phyloP scores from a whole-genome alignment of 495 filamentous ascomycete genomes.

The Thermochaetoides thermophila region DNA sequence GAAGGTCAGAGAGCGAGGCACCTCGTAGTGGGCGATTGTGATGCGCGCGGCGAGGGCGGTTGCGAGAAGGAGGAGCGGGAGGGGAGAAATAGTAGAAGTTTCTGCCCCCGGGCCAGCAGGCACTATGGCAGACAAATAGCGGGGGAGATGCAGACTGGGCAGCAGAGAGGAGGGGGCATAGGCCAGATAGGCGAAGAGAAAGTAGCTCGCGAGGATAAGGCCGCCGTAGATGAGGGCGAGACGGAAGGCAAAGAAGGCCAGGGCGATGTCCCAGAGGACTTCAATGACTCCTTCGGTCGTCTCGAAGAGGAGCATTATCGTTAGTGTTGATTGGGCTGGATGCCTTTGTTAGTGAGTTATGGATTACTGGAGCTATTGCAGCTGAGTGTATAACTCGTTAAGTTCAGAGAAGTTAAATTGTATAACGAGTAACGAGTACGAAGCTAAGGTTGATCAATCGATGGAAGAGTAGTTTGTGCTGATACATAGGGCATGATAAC shows the following conservation, averaged over 20 bases:
- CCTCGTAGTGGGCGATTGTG: constrained; percentile 10
- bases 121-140: neutral
- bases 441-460: no score
- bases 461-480: no score
- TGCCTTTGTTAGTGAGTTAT: no score
- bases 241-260: constrained; percentile 18
- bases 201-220: constrained; percentile 4
- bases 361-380: no score
- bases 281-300: constrained; percentile 18
- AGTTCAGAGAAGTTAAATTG: no score
- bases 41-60: constrained; percentile 6
- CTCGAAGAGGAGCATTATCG: constrained; percentile 15
- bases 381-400: no score
- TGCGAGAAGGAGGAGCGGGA: constrained; percentile 2
- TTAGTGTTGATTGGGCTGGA: no score
- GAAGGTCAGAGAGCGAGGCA: constrained; percentile 12
- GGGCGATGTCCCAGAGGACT: constrained; percentile 22
- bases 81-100: no score
- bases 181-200: constrained; percentile 2
- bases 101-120: no score
- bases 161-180: neutral
- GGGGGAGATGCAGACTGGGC: neutral
- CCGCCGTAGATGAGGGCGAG: constrained; percentile 14
- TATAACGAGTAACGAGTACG: no score
- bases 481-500: no score